Evolutionary conservation across 345 rosid genomes (phyloP), one percentile per base, ranked within the genome.

Genomic region (Firmiana major): DNA sequence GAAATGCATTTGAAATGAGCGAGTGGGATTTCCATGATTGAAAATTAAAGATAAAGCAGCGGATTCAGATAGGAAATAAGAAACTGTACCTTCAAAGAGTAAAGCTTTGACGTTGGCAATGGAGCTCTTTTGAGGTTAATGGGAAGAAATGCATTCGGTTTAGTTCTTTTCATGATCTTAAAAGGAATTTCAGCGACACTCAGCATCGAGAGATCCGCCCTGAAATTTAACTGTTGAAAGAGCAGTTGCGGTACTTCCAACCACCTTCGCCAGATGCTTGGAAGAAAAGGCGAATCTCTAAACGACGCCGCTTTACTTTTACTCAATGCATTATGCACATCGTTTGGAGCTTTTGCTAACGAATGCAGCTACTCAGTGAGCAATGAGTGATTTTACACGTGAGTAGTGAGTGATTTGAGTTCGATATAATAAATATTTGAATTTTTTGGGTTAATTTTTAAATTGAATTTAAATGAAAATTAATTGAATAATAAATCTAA

Each of bases 1-100:
- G 84, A 81, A 40, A 86, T 7, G 82, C 74, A 80, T 22, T 84
- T 89, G 81, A 75, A 90, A 83, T 78, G 86, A 26, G 81, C 77
- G 22, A 86, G 74, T 10, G 90, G 90, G 43, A 88, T 49, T 84
- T 89, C 97, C 97, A 92, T 90, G 21, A 71, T 60, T 63, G 34
- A 48, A 48, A 65, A 53, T 7, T 55, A 45, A 40, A 84, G 55
- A 43, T 22, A 71, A 65, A 59, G 49, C 78, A 55, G 42, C 5
- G 59, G 51, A n/a, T 22, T 53, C 75, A 7, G 28, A 67, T 11
- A 26, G 21, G 16, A 53, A 17, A n/a, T 22, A 17, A 40, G 55
- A 68, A 73, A 4, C 1, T 45, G 77, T 77, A 77, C 81, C 86
- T 73, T 55, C 51, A 21, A 65, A 62, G 43, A 42, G 40, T 3